Conservation (phyloP, 2,329 filamentous ascomycete species). For the Lasiodiplodia sp. region DNA sequence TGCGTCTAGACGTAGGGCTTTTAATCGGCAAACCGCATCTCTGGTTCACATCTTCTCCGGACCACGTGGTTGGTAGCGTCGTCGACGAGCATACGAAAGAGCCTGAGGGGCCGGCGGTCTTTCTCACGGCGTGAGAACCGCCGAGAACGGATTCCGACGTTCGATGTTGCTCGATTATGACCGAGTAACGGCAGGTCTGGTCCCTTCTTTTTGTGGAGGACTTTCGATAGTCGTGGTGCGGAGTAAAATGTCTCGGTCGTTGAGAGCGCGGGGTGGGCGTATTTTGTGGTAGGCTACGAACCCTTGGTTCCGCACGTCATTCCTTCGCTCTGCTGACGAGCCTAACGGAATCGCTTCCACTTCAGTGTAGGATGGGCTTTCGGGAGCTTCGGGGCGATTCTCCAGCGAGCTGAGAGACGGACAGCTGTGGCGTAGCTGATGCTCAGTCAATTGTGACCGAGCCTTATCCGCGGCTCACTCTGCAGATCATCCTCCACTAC, state of each 20-base stretch:
- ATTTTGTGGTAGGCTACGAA: background rate
- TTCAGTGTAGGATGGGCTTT: background rate
- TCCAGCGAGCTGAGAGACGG: too few relatives aligned
- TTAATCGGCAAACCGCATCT: too few relatives aligned
- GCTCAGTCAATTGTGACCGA: too few relatives aligned
- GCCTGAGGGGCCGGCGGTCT: background rate
- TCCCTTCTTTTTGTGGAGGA: background rate
- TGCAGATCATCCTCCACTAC: too few relatives aligned
- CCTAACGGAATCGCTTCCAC: background rate
- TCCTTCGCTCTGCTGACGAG: background rate
- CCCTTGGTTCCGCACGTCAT: background rate
- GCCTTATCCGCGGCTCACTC: too few relatives aligned
- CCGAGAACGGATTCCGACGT: constrained; percentile 10
- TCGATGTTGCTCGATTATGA: background rate
- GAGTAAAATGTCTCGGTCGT: background rate
- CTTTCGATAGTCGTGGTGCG: background rate
- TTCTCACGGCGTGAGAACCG: background rate
- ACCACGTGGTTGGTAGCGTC: too few relatives aligned
- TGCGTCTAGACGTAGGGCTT: too few relatives aligned
- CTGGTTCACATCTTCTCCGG: too few relatives aligned
- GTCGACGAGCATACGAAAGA: background rate
- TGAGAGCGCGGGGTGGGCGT: background rate
- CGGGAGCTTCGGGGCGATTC: background rate
- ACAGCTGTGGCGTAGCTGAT: too few relatives aligned
- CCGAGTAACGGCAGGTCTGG: background rate